Evolutionary conservation across 169 alveolate genomes (phyloP).

Genomic region (Plasmodium vinckei): DNA sequence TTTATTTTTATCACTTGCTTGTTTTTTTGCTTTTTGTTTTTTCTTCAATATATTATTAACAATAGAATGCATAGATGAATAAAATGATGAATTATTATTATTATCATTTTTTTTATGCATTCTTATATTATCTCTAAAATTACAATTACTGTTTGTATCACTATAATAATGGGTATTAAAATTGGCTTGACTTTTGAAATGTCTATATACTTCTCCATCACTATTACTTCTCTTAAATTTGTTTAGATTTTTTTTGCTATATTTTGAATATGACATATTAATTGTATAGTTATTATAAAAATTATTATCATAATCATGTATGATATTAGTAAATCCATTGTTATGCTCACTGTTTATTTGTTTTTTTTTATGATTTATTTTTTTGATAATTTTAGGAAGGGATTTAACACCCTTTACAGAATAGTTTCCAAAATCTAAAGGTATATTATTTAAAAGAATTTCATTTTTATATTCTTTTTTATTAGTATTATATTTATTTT

Average conservation of each 20-base stretch:
- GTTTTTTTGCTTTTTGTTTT: conserved; percentile 7
- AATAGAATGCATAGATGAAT: conserved; percentile 46
- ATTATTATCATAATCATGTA: too few species aligned
- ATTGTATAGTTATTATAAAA: too few species aligned
- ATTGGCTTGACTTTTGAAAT: neutral
- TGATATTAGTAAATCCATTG: too few species aligned
- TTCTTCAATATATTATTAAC: conserved; percentile 19
- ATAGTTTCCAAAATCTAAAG: too few species aligned
- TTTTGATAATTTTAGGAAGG: too few species aligned
- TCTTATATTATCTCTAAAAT: conserved; percentile 5
- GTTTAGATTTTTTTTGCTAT: conserved; percentile 4
- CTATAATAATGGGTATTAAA: conserved; percentile 10
- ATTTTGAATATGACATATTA: neutral
- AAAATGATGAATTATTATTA: conserved; percentile 16
- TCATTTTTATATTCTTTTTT: too few species aligned
- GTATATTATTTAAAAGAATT: too few species aligned
- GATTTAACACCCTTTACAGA: too few species aligned
- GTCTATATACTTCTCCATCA: conserved; percentile 63
- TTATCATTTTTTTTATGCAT: conserved; percentile 9
- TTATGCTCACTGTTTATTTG: too few species aligned
- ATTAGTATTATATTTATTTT: too few species aligned
- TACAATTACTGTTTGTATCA: conserved; percentile 17
- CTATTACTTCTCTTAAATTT: conserved; percentile 27
- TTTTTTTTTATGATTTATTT: too few species aligned
- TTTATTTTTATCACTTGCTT: conserved; percentile 8